These are phyloP conservation scores for Suillus hirtellus DNA, from an alignment of 768 basidiomycete genomes.

Conservation along the genomic window DNA sequence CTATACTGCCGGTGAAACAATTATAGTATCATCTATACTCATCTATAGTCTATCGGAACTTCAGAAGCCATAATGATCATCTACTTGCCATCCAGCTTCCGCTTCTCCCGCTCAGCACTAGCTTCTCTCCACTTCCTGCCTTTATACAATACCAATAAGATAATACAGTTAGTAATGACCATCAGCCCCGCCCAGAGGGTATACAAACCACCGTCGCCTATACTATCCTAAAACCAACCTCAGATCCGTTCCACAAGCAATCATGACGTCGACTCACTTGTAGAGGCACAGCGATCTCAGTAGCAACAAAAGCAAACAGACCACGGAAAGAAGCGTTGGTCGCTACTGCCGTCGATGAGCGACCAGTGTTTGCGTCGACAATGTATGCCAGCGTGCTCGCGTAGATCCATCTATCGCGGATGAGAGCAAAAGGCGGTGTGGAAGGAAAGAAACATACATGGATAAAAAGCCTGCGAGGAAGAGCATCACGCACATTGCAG, in stretches of 20 bases:
- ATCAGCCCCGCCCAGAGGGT: slow-evolving; percentile 54
- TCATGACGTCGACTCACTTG: slow-evolving; percentile 33
- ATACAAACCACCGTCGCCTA: slow-evolving; percentile 33
- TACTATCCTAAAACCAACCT: neutral
- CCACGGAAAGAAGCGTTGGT: slow-evolving; percentile 78
- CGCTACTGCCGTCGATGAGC: slow-evolving; percentile 76
- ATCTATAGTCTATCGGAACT: no score
- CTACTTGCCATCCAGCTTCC: neutral
- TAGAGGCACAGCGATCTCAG: slow-evolving; percentile 75
- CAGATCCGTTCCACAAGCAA: neutral
- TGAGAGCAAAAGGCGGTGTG: neutral
- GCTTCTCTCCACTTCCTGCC: slow-evolving; percentile 59
- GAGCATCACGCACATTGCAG: slow-evolving; percentile 68
- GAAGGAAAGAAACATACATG: slow-evolving; percentile 45
- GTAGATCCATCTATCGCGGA: slow-evolving; percentile 50
- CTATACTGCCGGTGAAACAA: no score
- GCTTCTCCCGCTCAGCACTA: slow-evolving; percentile 45
- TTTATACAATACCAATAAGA: slow-evolving; percentile 58
- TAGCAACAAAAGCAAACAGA: slow-evolving; percentile 61
- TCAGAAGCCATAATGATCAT: neutral
- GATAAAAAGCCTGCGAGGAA: slow-evolving; percentile 71
- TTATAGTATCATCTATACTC: no score
- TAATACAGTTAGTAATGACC: slow-evolving; percentile 48
- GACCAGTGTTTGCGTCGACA: slow-evolving; percentile 82
- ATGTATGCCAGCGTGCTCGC: slow-evolving; percentile 77